Conservation (phyloP, 2,329 filamentous ascomycete species). For the Hypoxylon rubiginosum region DNA sequence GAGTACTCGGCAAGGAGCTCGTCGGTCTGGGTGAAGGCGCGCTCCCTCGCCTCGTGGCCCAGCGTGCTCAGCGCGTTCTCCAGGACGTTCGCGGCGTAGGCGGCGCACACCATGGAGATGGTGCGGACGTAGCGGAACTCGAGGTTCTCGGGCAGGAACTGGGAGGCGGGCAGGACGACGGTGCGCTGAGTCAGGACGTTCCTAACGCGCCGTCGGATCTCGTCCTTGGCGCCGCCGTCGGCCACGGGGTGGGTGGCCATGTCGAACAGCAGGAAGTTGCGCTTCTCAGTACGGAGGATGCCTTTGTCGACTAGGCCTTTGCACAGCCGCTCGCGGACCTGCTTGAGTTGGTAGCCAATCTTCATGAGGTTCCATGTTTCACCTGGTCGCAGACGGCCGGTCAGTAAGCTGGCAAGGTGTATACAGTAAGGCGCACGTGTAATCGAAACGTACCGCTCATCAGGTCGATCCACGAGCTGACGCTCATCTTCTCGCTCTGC, state of each 20-base stretch:
- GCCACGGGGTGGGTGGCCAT: constrained; percentile 99
- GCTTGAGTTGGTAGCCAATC: constrained; percentile 99
- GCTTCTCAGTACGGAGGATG: constrained; percentile 97
- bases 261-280: constrained; percentile 99
- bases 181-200: constrained; percentile 94
- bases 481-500: constrained; percentile 99
- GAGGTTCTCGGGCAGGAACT: constrained; percentile 93
- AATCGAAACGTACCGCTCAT: constrained; percentile 84
- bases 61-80: constrained; percentile 97
- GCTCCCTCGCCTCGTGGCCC: constrained; percentile 92
- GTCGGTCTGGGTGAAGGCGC: constrained; percentile 96
- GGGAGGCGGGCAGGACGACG: constrained; percentile 86
- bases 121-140: constrained; percentile 95
- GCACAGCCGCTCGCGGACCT: constrained; percentile 95
- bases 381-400: constrained; percentile 65
- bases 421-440: constrained; percentile 9
- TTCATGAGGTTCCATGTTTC: constrained; percentile 99
- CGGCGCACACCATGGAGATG: constrained; percentile 95
- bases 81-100: constrained; percentile 96
- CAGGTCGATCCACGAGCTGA: constrained; percentile 98
- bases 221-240: constrained; percentile 96
- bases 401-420: constrained; percentile 27
- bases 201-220: constrained; percentile 92
- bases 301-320: constrained; percentile 99
- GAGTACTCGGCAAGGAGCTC: constrained; percentile 96